A percentile compares a stretch with the other conserved stretches of the same genome.
Evolutionary conservation across 345 rosid species (phyloP).

Genomic region (Stellera chamaejasme): DNA sequence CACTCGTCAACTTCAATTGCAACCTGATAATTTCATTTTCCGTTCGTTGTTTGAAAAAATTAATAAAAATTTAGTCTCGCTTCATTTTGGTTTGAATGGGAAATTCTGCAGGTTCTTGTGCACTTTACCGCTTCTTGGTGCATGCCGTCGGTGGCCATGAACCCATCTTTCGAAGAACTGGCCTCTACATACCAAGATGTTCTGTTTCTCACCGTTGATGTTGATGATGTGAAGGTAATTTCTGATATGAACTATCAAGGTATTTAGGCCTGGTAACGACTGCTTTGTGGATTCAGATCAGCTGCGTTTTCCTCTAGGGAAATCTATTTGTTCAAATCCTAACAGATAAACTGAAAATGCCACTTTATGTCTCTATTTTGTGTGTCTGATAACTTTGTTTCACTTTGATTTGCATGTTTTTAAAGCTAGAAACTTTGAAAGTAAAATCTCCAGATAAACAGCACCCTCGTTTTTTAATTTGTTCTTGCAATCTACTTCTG

Average conservation of each 20-base stretch:
- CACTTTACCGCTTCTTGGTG: slow-evolving; percentile 97
- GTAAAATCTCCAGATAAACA: no score
- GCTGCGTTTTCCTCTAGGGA: no score
- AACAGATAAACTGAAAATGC: no score
- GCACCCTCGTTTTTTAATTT: no score
- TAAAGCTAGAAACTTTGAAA: no score
- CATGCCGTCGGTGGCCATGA: slow-evolving; percentile 88
- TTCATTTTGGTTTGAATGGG: slow-evolving; percentile 6
- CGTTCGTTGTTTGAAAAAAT: background rate
- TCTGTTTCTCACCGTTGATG: slow-evolving; percentile 77
- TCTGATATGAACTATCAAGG: background rate
- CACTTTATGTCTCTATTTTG: no score
- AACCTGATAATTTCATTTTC: background rate
- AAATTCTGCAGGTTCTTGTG: slow-evolving; percentile 47
- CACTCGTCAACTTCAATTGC: background rate
- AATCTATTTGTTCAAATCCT: no score
- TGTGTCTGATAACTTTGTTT: no score
- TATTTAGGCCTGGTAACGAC: no score
- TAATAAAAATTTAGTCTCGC: background rate
- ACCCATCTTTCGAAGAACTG: slow-evolving; percentile 58
- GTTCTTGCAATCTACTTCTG: no score
- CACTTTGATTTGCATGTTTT: no score
- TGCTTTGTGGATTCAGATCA: no score
- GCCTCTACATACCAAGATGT: slow-evolving; percentile 51
- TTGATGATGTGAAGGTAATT: slow-evolving; percentile 78